Base-by-base conservation (phyloP, 306 rosid genomes). In the Alnus glutinosa region DNA sequence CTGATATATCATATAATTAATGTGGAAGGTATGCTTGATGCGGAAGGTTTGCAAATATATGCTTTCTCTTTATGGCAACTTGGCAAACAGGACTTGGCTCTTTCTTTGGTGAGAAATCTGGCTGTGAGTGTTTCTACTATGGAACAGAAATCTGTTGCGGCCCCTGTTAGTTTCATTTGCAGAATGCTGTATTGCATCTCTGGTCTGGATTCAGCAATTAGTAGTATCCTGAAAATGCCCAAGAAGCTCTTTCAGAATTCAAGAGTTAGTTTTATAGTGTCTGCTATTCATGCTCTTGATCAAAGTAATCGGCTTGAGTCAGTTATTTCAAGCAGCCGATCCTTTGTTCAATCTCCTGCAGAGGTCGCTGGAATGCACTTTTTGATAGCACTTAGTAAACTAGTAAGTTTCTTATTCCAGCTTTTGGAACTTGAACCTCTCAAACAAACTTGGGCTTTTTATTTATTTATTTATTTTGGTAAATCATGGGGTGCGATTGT, bases 251-350 rank as follows among this genome's bases (percentile, higher is more conserved):
- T 94, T 84, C 94, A 84, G 83, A 87, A 89, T 84, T 81, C 97
- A 77, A 73, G 89, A 89, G 81, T 88, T 82, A 83, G 89, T 82
- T 92, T 94, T 84, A 79, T 91, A n/a, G 83, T 91, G 83, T 85
- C 91, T 55, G 93, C 98, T 77, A 88, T 94, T 76, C 81, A 91
- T 88, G 92, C 94, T 77, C 83, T 94, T 78, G 93, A 94, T 86
- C 75, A 28, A 77, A 67, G 82, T 48, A 83, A 89, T 81, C 89
- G 85, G 62, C 94, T 94, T 62, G 90, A 84, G 77, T 71, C 85
- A 66, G 80, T 89, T 70, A 89, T 92, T 80, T 83, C 88, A 70
- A 88, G 88, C 85, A 83, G 90, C 79, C 87, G 77, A 74, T 37
- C 50, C 54, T 81, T 62, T 80, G 88, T 94, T 72, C 88, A 78